phyloP scores from a whole-genome alignment of 805 yeast genomes.

The Nakazawaea anatomiae region DNA sequence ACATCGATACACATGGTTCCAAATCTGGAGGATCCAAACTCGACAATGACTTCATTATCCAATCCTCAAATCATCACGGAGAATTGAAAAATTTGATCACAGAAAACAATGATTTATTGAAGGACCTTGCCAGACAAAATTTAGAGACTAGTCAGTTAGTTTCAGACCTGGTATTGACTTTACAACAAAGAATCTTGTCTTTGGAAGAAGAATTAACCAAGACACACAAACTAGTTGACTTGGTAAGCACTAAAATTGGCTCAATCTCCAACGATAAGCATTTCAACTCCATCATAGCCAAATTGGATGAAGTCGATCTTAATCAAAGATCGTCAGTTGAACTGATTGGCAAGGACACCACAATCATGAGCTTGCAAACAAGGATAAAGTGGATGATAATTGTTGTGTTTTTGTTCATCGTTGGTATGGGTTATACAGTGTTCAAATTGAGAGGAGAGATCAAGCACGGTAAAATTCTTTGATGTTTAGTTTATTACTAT shows the following conservation, averaged over 20 bases:
- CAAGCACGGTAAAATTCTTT: slow-evolving; percentile 30
- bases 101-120: neutral
- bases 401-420: slow-evolving; percentile 32
- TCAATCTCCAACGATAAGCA: slow-evolving; percentile 5
- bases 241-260: slow-evolving; percentile 3
- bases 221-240: neutral
- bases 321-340: neutral
- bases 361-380: slow-evolving; percentile 6
- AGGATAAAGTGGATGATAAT: slow-evolving; percentile 34
- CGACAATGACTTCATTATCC: slow-evolving; percentile 32
- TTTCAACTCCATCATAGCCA: slow-evolving; percentile 5
- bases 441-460: slow-evolving; percentile 56
- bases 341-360: neutral
- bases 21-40: slow-evolving; percentile 15
- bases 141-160: neutral
- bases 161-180: neutral
- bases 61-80: slow-evolving; percentile 23
- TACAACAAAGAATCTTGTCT: neutral
- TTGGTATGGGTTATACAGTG: slow-evolving; percentile 38
- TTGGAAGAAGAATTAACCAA: slow-evolving; percentile 6
- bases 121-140: neutral
- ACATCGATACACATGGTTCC: neutral
- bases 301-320: slow-evolving; percentile 7
- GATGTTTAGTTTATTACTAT: too few species aligned
- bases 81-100: slow-evolving; percentile 14